phyloP scores from a whole-genome alignment of 805 yeast species.

The Saccharomycopsis microspora region DNA sequence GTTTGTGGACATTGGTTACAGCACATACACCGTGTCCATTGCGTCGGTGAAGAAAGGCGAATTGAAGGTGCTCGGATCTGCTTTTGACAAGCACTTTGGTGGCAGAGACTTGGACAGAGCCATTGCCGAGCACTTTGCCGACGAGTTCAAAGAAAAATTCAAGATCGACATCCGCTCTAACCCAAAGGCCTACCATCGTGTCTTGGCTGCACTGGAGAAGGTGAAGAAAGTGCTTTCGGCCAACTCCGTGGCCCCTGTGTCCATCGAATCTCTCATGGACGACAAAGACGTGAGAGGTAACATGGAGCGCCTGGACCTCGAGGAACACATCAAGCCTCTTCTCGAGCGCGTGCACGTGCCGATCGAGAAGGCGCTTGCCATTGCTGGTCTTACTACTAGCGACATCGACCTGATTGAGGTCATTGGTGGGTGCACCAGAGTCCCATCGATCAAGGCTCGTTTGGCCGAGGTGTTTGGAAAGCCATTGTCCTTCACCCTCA shows the following conservation, averaged over 20 bases:
- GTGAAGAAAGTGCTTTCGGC: slow-evolving; percentile 96
- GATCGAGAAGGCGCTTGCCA: slow-evolving; percentile 67
- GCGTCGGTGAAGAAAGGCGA: slow-evolving; percentile 94
- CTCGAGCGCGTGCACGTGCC: slow-evolving; percentile 69
- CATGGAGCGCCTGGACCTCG: slow-evolving; percentile 84
- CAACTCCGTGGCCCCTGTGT: slow-evolving; percentile 87
- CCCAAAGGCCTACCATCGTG: slow-evolving; percentile 93
- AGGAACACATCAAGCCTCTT: slow-evolving; percentile 76
- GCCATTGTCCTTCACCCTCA: slow-evolving; percentile 84
- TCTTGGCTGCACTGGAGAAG: slow-evolving; percentile 82
- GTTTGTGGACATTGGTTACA: slow-evolving; percentile 94
- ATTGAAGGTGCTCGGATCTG: slow-evolving; percentile 83
- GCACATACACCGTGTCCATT: slow-evolving; percentile 82
- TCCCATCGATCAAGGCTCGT: slow-evolving; percentile 81
- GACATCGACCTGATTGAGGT: slow-evolving; percentile 89
- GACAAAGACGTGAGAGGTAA: slow-evolving; percentile 92
- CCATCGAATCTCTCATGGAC: slow-evolving; percentile 92
- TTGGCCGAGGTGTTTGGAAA: slow-evolving; percentile 74
- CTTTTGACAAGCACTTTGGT: slow-evolving; percentile 93
- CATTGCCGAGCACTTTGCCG: slow-evolving; percentile 89
- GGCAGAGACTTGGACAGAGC: slow-evolving; percentile 95
- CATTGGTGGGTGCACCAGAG: slow-evolving; percentile 98
- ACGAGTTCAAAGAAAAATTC: slow-evolving; percentile 82
- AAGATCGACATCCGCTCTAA: slow-evolving; percentile 86
- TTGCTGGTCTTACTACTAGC: slow-evolving; percentile 59